A percentile compares a stretch with the other conserved stretches of the same genome.
phyloP scores from a whole-genome alignment of 225 moss, liverwort and hornwort species.

The Pseudisothecium myosuroides region DNA sequence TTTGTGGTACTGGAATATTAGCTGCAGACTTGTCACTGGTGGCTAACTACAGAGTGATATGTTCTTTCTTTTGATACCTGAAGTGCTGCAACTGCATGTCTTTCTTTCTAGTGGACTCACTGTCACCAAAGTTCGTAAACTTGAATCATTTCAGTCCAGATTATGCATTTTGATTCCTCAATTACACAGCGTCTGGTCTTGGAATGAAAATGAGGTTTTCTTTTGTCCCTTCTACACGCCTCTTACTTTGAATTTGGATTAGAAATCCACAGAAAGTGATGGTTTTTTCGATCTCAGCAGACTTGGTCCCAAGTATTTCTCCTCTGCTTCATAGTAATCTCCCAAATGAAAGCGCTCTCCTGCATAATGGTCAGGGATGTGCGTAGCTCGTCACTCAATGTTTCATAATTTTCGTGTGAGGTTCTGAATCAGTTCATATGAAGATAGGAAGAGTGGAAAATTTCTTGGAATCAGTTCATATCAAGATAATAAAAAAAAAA shows the following conservation, averaged over 20 bases:
- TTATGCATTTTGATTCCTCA: neutral
- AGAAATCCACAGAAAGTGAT: neutral
- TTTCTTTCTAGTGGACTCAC: neutral
- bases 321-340: neutral
- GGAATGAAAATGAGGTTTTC: neutral
- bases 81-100: neutral
- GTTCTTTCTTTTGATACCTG: neutral
- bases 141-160: neutral
- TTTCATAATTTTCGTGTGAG: neutral
- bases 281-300: neutral
- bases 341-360: neutral
- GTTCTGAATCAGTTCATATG: neutral
- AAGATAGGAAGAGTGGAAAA: too few species aligned
- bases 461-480: neutral
- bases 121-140: neutral
- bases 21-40: neutral
- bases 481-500: neutral
- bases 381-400: neutral
- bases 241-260: neutral
- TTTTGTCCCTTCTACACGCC: neutral
- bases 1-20: neutral
- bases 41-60: neutral
- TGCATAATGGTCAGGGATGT: neutral
- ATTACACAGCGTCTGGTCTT: neutral
- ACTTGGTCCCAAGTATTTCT: neutral